These are phyloP conservation scores for Salicornia ramosissima DNA, from an alignment of 148 eudicot genomes.

Conservation along the genomic window DNA sequence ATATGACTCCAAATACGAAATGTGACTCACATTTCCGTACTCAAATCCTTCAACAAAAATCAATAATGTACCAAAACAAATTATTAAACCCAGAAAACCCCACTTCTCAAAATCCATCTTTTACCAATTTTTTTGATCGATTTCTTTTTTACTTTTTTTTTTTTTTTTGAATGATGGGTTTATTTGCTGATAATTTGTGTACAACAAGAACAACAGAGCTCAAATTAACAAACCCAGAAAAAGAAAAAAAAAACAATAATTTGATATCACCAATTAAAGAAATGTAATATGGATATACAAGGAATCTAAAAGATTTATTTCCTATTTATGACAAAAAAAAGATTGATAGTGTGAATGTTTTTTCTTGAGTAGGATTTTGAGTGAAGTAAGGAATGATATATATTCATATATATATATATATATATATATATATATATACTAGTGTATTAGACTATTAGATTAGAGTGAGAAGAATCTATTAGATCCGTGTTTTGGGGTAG, in stretches of 20 bases:
- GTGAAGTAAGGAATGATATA: constrained; percentile 4
- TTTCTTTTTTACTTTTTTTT: not conserved
- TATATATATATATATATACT: no score
- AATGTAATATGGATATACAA: not conserved
- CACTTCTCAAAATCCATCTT: constrained; percentile 30
- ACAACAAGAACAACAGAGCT: not conserved
- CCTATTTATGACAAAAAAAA: not conserved
- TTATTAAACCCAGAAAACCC: constrained; percentile 29
- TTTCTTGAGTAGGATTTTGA: not conserved
- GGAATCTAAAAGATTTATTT: not conserved
- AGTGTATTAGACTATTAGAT: no score
- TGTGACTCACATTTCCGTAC: constrained; percentile 40
- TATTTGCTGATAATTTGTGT: no score
- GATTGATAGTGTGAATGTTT: constrained; percentile 22
- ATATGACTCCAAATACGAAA: constrained; percentile 43
- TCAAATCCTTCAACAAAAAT: constrained; percentile 36
- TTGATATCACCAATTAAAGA: no score
- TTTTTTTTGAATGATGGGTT: no score
- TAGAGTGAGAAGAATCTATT: no score
- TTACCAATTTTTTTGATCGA: not conserved
- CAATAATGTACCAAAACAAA: constrained; percentile 19
- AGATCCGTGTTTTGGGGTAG: no score
- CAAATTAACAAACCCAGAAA: constrained; percentile 10
- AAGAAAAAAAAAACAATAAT: not conserved
- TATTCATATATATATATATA: no score